Conservation (phyloP, 805 yeast genomes). For the Candida ficus region DNA sequence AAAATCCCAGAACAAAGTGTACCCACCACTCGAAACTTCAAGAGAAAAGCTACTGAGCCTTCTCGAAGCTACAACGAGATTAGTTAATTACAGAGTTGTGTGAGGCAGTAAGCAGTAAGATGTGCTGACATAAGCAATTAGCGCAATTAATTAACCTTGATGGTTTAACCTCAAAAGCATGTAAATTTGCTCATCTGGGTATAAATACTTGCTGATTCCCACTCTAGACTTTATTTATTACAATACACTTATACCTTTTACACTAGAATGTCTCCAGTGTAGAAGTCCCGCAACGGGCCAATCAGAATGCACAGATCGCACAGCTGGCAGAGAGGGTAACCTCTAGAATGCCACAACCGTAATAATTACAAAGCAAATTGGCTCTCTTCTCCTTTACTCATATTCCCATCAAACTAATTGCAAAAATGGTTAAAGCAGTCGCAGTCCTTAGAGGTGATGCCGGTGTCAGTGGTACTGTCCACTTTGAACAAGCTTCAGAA, state of each 20-base stretch:
- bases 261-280: too few relatives aligned
- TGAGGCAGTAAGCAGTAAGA: too few relatives aligned
- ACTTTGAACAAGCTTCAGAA: conserved; percentile 80
- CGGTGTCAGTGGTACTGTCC: conserved; percentile 79
- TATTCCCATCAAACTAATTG: neutral
- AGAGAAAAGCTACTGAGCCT: neutral
- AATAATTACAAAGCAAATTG: neutral
- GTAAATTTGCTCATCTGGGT: neutral
- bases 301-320: too few relatives aligned
- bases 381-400: neutral
- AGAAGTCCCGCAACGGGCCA: neutral
- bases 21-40: too few relatives aligned
- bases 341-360: neutral
- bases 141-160: neutral
- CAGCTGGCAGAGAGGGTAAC: neutral
- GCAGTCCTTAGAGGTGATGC: conserved; percentile 97
- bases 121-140: neutral
- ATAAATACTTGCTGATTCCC: neutral
- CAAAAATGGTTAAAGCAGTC: conserved; percentile 38
- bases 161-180: neutral
- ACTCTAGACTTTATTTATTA: neutral
- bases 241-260: neutral
- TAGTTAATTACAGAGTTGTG: neutral
- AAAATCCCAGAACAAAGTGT: too few relatives aligned
- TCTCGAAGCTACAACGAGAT: neutral